Evolutionary conservation across 2,329 filamentous ascomycete species (phyloP).

Genomic region (Fusarium compactum): DNA sequence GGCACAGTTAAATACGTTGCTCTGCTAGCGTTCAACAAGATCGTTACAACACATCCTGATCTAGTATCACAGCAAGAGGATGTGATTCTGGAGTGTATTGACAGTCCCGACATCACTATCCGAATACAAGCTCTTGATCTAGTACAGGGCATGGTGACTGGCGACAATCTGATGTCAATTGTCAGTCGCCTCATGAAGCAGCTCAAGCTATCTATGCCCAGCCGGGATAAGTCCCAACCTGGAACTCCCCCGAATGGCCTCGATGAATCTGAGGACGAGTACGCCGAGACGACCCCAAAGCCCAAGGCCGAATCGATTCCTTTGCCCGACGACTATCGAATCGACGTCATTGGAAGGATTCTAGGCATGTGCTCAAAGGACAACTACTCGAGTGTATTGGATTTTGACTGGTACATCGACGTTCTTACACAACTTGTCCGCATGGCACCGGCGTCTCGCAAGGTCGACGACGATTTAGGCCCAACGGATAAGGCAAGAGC

Average conservation of each 20-base stretch:
- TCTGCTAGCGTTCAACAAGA: constrained; percentile 93
- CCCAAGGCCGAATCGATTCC: constrained; percentile 62
- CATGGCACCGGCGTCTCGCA: constrained; percentile 68
- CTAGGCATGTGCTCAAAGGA: constrained; percentile 90
- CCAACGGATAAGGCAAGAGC: constrained; percentile 47
- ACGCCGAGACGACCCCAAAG: constrained; percentile 51
- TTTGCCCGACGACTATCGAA: constrained; percentile 86
- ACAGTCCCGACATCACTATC: constrained; percentile 96
- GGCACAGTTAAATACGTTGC: constrained; percentile 92
- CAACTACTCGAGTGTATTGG: constrained; percentile 85
- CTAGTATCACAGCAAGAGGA: constrained; percentile 94
- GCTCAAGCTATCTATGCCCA: constrained; percentile 74
- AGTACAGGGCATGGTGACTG: constrained; percentile 92
- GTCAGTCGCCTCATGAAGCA: constrained; percentile 91
- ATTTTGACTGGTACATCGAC: constrained; percentile 98
- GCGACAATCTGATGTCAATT: constrained; percentile 84
- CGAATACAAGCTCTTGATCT: constrained; percentile 91
- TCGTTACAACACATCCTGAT: constrained; percentile 87
- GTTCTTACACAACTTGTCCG: constrained; percentile 87
- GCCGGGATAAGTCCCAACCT: constrained; percentile 59
- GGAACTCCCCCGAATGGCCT: constrained; percentile 60
- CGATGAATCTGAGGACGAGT: constrained; percentile 64
- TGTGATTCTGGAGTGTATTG: constrained; percentile 95
- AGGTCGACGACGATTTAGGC: constrained; percentile 54
- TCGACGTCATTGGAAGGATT: constrained; percentile 85